These are phyloP conservation scores for Trichomonas tenax DNA, from an alignment of 208 protist genomes.

Conservation along the genomic window DNA sequence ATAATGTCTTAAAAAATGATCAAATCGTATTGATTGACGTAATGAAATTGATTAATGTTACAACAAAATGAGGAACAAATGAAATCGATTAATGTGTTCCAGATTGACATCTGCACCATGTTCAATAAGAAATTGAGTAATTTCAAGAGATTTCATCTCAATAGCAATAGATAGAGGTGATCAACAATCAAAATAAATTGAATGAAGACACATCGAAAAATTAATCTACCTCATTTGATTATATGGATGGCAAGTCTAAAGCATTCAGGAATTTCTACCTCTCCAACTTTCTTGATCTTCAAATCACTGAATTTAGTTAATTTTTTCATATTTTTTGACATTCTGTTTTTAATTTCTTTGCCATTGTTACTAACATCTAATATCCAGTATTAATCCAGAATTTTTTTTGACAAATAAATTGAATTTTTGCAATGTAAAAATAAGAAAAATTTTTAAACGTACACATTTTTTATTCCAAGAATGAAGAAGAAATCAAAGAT, in stretches of 20 bases:
- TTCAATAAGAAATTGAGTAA: neutral
- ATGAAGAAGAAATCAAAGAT: neutral
- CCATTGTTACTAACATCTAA: too few species aligned
- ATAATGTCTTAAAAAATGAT: too few species aligned
- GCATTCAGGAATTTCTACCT: neutral
- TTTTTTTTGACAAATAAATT: neutral
- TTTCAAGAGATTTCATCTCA: neutral
- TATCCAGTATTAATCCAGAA: neutral
- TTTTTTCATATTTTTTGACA: too few species aligned
- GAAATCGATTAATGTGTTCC: too few species aligned
- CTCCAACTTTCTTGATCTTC: neutral
- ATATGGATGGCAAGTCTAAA: neutral
- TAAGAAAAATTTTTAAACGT: neutral
- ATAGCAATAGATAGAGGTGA: neutral
- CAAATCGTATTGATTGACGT: too few species aligned
- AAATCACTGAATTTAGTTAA: too few species aligned
- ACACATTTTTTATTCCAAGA: neutral
- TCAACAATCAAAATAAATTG: neutral
- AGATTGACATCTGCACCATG: too few species aligned
- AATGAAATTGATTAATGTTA: too few species aligned
- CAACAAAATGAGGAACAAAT: too few species aligned
- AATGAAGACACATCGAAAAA: neutral
- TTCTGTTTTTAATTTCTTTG: too few species aligned
- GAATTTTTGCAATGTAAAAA: neutral
- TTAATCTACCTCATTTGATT: neutral